A percentile compares a stretch with the other conserved stretches of the same genome.
Conservation (phyloP, 306 rosid genomes). For the Sophora flavescens region DNA sequence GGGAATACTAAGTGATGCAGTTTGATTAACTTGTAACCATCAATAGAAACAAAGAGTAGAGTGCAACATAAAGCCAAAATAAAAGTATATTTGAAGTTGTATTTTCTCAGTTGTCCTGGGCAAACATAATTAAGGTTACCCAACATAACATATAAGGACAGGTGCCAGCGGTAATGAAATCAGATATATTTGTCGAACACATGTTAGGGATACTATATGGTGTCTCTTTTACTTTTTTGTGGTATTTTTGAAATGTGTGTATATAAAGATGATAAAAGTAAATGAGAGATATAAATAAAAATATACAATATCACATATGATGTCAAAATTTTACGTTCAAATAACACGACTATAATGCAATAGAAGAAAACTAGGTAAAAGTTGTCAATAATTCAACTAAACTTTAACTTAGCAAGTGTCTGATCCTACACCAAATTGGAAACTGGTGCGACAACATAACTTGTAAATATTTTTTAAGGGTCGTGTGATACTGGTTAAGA, state of each 20-base stretch:
- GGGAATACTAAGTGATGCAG: slow-evolving; percentile 11
- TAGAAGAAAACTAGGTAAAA: slow-evolving; percentile 3
- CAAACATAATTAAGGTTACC: neutral
- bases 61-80: neutral
- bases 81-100: slow-evolving; percentile 9
- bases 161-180: neutral
- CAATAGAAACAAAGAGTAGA: slow-evolving; percentile 21
- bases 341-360: too few relatives aligned
- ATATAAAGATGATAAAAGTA: too few relatives aligned
- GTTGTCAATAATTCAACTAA: slow-evolving; percentile 25
- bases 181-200: too few relatives aligned
- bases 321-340: too few relatives aligned
- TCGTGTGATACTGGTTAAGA: too few relatives aligned
- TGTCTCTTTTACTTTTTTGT: too few relatives aligned
- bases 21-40: slow-evolving; percentile 23
- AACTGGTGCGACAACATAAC: neutral
- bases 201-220: too few relatives aligned
- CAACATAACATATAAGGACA: slow-evolving; percentile 14
- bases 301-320: too few relatives aligned
- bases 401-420: neutral
- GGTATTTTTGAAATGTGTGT: too few relatives aligned
- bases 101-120: slow-evolving; percentile 2
- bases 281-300: too few relatives aligned
- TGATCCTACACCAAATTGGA: slow-evolving; percentile 20
- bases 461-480: too few relatives aligned